phyloP scores from a whole-genome alignment of 1,284 basidiomycete genomes.

The Mycosarcoma mackinlayi region DNA sequence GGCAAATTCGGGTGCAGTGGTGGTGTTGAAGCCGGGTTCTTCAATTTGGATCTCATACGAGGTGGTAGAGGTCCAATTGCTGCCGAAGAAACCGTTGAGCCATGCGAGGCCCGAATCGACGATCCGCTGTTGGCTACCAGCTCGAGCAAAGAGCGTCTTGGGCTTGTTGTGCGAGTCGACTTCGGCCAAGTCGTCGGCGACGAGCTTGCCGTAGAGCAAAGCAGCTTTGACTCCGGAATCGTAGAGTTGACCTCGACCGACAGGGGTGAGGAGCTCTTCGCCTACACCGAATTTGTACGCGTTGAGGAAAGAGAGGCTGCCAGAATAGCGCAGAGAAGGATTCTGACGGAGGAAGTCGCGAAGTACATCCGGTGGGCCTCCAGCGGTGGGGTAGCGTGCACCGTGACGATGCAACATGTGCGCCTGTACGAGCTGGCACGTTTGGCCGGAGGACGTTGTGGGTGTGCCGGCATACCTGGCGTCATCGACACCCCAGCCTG shows the following conservation, averaged over 20 bases:
- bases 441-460: constrained; percentile 7
- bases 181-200: constrained; percentile 28
- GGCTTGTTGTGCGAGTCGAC: constrained; percentile 15
- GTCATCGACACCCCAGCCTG: constrained; percentile 60
- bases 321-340: constrained; percentile 39
- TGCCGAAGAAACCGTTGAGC: constrained; percentile 54
- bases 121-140: constrained; percentile 65
- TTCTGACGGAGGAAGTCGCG: constrained; percentile 33
- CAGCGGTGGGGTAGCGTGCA: constrained; percentile 59
- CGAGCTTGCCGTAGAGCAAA: constrained; percentile 51
- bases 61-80: constrained; percentile 40
- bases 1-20: constrained; percentile 63
- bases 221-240: constrained; percentile 55
- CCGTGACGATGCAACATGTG: constrained; percentile 66
- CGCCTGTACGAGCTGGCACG: constrained; percentile 58
- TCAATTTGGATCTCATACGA: constrained; percentile 66
- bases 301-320: constrained; percentile 59
- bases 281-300: constrained; percentile 59
- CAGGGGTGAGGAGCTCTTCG: constrained; percentile 61
- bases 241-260: constrained; percentile 62
- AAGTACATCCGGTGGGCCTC: constrained; percentile 34
- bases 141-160: constrained; percentile 58
- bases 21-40: constrained; percentile 60
- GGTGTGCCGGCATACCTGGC: constrained; percentile 55
- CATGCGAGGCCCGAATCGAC: constrained; percentile 63